Conservation (phyloP, 495 filamentous ascomycete species). For the Annulohypoxylon maeteangense region DNA sequence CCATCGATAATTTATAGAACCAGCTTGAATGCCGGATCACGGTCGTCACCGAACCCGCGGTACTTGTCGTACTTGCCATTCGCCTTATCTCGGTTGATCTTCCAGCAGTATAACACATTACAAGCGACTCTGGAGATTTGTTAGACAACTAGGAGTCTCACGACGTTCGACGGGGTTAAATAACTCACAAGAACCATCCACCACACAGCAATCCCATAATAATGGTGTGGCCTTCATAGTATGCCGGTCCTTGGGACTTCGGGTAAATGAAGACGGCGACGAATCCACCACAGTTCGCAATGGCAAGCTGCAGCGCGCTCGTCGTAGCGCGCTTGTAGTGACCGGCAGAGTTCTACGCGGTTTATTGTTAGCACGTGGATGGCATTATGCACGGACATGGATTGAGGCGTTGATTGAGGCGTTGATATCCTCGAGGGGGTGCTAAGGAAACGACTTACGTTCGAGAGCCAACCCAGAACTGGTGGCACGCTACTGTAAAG, state of each 20-base stretch:
- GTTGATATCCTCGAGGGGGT: neutral
- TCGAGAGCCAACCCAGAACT: slow-evolving; percentile 74
- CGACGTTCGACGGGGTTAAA: neutral
- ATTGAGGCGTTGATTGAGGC: neutral
- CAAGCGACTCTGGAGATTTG: slow-evolving; percentile 61
- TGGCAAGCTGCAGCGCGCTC: slow-evolving; percentile 58
- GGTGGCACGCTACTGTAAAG: slow-evolving; percentile 83
- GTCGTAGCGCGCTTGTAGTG: slow-evolving; percentile 60
- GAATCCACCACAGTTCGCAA: slow-evolving; percentile 63
- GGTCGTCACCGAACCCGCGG: slow-evolving; percentile 69
- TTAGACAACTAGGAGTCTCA: slow-evolving; percentile 22
- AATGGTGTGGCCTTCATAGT: slow-evolving; percentile 67
- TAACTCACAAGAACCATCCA: slow-evolving; percentile 73
- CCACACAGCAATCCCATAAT: slow-evolving; percentile 66
- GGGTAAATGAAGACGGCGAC: slow-evolving; percentile 71
- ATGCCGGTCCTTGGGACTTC: slow-evolving; percentile 56
- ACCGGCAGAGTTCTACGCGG: slow-evolving; percentile 53
- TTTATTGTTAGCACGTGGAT: slow-evolving; percentile 6
- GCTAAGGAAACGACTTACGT: slow-evolving; percentile 40
- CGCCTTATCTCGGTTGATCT: slow-evolving; percentile 73
- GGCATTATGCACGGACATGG: neutral
- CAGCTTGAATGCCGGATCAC: slow-evolving; percentile 72
- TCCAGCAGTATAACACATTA: slow-evolving; percentile 73
- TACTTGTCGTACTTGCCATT: slow-evolving; percentile 70
- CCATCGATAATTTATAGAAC: slow-evolving; percentile 58